Conservation (phyloP, 495 filamentous ascomycete genomes). For the Xylaria venustula region DNA sequence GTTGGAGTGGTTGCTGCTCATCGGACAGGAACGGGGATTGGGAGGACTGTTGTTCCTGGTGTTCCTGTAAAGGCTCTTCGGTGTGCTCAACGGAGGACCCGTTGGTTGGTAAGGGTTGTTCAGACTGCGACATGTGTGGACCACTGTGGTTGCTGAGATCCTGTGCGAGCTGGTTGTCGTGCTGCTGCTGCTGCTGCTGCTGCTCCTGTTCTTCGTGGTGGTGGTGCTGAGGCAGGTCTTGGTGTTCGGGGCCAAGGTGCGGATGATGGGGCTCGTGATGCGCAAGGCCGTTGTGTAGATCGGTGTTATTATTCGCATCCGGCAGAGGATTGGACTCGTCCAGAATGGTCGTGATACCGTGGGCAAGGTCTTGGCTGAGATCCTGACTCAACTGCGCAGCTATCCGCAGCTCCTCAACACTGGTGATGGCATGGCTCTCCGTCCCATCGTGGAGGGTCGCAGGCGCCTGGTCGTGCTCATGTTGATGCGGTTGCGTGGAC, state of each 20-base stretch:
- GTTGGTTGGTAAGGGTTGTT: slow-evolving; percentile 17
- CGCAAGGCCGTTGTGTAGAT: slow-evolving; percentile 19
- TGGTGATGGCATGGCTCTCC: slow-evolving; percentile 31
- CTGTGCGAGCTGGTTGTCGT: slow-evolving; percentile 21
- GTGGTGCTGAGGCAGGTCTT: slow-evolving; percentile 17
- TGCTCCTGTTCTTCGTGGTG: slow-evolving; percentile 4
- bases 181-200: slow-evolving; percentile 15
- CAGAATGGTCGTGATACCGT: slow-evolving; percentile 24
- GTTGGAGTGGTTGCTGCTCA: slow-evolving; percentile 22
- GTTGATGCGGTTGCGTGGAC: background rate
- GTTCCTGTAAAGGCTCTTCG: background rate
- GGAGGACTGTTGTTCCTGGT: slow-evolving; percentile 4
- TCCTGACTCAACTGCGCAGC: slow-evolving; percentile 52
- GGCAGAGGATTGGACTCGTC: slow-evolving; percentile 7
- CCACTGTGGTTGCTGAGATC: slow-evolving; percentile 19
- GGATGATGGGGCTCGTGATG: slow-evolving; percentile 19
- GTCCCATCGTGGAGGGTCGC: slow-evolving; percentile 30
- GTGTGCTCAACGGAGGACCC: slow-evolving; percentile 17
- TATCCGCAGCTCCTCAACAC: slow-evolving; percentile 49
- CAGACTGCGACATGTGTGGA: slow-evolving; percentile 17
- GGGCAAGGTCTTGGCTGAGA: slow-evolving; percentile 38
- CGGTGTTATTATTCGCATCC: slow-evolving; percentile 16
- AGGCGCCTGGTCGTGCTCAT: slow-evolving; percentile 17
- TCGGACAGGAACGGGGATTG: slow-evolving; percentile 15
- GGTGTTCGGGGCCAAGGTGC: slow-evolving; percentile 9